phyloP scores from a whole-genome alignment of 2,329 filamentous ascomycete genomes.

The Trichophyton benhamiae region DNA sequence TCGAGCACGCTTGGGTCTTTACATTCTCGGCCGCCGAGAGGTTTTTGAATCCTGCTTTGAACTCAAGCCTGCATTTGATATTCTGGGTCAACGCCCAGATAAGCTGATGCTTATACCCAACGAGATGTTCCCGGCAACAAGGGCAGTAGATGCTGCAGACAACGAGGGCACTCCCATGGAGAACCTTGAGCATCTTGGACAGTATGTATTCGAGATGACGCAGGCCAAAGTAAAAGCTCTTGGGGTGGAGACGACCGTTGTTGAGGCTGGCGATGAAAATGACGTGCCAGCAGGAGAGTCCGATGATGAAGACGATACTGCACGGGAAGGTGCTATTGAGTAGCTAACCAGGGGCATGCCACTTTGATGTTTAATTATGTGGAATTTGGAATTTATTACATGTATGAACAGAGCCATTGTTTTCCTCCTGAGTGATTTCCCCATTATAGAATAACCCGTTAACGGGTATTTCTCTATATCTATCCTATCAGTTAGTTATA shows the following conservation, averaged over 20 bases:
- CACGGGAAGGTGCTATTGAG: conserved; percentile 6
- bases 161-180: conserved; percentile 60
- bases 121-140: conserved; percentile 67
- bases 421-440: background rate
- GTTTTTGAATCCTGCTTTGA: conserved; percentile 86
- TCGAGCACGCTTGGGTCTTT: conserved; percentile 78
- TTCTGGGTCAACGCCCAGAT: conserved; percentile 63
- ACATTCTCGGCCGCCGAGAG: conserved; percentile 75
- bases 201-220: conserved; percentile 97
- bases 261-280: conserved; percentile 20
- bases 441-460: background rate
- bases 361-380: background rate
- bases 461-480: background rate
- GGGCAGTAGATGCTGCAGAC: conserved; percentile 32
- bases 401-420: background rate
- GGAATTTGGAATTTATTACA: background rate
- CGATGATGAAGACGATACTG: conserved; percentile 17
- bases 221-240: conserved; percentile 52
- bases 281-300: conserved; percentile 24
- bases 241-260: conserved; percentile 32
- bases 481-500: too few species aligned
- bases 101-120: conserved; percentile 70
- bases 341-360: background rate
- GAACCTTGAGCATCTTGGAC: conserved; percentile 81
- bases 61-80: conserved; percentile 71